Evolutionary conservation across 2,329 filamentous ascomycete genomes (phyloP).

Genomic region (Alternaria metachromatica): DNA sequence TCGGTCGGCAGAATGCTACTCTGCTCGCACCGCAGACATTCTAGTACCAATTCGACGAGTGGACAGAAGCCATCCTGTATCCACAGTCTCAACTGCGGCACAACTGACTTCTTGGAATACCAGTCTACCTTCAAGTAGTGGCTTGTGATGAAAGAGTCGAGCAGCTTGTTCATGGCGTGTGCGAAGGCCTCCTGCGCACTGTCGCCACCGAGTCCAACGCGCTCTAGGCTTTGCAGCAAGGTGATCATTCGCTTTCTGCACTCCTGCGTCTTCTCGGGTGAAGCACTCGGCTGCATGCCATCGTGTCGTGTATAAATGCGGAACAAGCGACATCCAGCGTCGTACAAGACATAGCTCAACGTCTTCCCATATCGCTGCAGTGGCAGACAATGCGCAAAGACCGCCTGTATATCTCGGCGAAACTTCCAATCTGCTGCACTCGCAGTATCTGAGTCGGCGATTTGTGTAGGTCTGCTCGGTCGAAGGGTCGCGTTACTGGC

Average conservation of each 20-base stretch:
- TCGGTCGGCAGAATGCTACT: constrained; percentile 48
- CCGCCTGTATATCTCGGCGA: constrained; percentile 66
- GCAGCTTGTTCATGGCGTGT: constrained; percentile 70
- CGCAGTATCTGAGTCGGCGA: constrained; percentile 20
- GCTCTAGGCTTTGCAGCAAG: constrained; percentile 65
- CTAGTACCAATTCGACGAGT: constrained; percentile 68
- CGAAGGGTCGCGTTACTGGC: constrained; percentile 33
- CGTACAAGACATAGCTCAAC: constrained; percentile 62
- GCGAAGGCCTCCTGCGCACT: constrained; percentile 74
- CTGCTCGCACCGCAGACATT: constrained; percentile 40
- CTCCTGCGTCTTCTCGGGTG: constrained; percentile 25
- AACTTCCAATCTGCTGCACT: constrained; percentile 55
- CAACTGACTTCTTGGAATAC: constrained; percentile 60
- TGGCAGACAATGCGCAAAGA: constrained; percentile 68
- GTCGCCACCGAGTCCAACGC: constrained; percentile 73
- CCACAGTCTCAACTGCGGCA: constrained; percentile 69
- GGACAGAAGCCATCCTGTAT: constrained; percentile 71
- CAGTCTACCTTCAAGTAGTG: constrained; percentile 70
- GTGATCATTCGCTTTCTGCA: constrained; percentile 61
- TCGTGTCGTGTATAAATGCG: constrained; percentile 44
- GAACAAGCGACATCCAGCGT: constrained; percentile 59
- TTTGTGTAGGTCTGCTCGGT: constrained; percentile 50
- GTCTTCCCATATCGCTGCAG: constrained; percentile 60
- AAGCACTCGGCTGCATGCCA: constrained; percentile 23
- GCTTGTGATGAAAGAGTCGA: constrained; percentile 67